Evolutionary conservation across 2,329 filamentous ascomycete species (phyloP).

Genomic region (Claviceps monticola): DNA sequence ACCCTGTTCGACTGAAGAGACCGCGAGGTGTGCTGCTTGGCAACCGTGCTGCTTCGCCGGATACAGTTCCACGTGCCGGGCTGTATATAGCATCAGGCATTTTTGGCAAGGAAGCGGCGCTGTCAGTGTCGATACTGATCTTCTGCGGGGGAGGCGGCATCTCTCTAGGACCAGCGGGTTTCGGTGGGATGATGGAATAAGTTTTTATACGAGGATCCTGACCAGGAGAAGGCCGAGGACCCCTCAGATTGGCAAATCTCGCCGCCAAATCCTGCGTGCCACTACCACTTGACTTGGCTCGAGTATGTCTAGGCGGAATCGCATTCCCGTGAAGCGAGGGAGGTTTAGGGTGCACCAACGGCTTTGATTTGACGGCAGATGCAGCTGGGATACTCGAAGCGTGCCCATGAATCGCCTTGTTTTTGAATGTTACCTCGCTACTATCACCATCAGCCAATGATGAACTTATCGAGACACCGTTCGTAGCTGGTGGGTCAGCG

Average conservation of each 20-base stretch:
- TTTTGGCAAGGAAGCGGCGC: constrained; percentile 47
- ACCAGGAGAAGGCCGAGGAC: constrained; percentile 23
- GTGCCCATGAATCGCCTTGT: constrained; percentile 4
- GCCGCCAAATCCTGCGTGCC: constrained; percentile 35
- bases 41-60: constrained; percentile 48
- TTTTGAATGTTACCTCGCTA: background rate
- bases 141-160: constrained; percentile 32
- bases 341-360: constrained; percentile 51
- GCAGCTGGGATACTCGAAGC: constrained; percentile 7
- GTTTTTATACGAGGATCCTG: constrained; percentile 42
- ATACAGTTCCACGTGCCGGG: constrained; percentile 58
- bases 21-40: constrained; percentile 52
- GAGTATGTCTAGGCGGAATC: constrained; percentile 19
- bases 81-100: constrained; percentile 65
- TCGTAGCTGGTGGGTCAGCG: constrained; percentile 8
- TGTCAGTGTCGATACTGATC: constrained; percentile 34
- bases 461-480: background rate
- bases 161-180: constrained; percentile 33
- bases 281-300: constrained; percentile 14
- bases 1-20: constrained; percentile 47
- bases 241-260: constrained; percentile 44
- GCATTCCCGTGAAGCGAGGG: constrained; percentile 49
- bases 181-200: constrained; percentile 28
- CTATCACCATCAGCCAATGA: background rate
- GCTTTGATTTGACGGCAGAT: constrained; percentile 24